These are phyloP conservation scores for Beauveria sp. DNA, from an alignment of 2,329 filamentous ascomycete genomes.

Conservation along the genomic window DNA sequence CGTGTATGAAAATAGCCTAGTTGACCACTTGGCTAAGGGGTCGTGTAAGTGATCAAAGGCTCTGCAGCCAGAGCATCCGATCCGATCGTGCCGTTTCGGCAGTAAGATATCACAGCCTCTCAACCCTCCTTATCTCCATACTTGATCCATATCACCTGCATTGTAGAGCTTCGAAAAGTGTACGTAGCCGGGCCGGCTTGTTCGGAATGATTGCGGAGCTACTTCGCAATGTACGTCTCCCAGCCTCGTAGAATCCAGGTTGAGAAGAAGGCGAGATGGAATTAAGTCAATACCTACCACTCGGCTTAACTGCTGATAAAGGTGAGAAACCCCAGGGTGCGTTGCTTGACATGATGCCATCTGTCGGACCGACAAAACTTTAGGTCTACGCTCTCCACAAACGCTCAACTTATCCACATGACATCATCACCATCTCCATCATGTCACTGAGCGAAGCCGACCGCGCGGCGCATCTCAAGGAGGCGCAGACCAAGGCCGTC, in stretches of 20 bases:
- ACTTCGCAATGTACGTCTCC: no score
- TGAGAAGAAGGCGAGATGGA: no score
- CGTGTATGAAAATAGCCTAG: background rate
- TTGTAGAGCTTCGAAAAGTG: background rate
- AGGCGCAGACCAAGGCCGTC: slow-evolving; percentile 39
- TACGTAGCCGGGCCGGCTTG: background rate
- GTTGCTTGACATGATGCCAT: background rate
- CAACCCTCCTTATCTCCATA: background rate
- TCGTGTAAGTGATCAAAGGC: no score
- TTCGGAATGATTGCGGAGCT: no score
- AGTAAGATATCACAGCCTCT: no score
- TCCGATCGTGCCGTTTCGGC: background rate
- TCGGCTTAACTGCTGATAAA: background rate
- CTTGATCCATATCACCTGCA: background rate
- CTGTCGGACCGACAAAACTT: background rate
- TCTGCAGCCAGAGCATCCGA: background rate
- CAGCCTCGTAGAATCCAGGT: no score
- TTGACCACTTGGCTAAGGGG: no score
- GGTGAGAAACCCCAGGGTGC: background rate
- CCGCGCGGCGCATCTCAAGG: slow-evolving; percentile 30
- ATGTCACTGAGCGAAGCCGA: slow-evolving; percentile 10
- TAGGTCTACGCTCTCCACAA: background rate
- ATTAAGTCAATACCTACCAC: background rate
- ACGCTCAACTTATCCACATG: background rate
- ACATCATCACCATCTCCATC: background rate